phyloP scores from a whole-genome alignment of 306 rosid species.

The Arachis stenosperma region DNA sequence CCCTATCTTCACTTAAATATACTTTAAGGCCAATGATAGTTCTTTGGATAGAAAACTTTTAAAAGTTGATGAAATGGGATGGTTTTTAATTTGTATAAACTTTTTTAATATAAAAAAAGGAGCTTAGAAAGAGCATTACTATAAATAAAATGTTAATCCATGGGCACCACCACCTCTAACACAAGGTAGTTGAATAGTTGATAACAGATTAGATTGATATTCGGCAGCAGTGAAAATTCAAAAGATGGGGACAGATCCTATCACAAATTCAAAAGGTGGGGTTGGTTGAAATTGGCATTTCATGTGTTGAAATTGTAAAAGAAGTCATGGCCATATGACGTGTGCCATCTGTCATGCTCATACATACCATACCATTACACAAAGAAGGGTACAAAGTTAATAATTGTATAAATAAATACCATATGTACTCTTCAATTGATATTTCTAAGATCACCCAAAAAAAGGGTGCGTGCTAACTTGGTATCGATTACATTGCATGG shows the following conservation, averaged over 20 bases:
- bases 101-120: not conserved
- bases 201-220: slow-evolving; percentile 19
- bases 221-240: slow-evolving; percentile 9
- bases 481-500: too few species aligned
- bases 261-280: slow-evolving; percentile 45
- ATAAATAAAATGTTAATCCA: slow-evolving; percentile 7
- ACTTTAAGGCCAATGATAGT: slow-evolving; percentile 44
- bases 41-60: slow-evolving; percentile 44
- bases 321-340: slow-evolving; percentile 17
- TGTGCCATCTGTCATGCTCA: not conserved
- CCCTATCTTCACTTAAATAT: slow-evolving; percentile 12
- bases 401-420: too few species aligned
- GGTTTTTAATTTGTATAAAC: not conserved
- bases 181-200: slow-evolving; percentile 36
- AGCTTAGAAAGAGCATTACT: slow-evolving; percentile 27
- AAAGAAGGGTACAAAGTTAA: too few species aligned
- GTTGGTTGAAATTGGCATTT: slow-evolving; percentile 44
- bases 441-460: too few species aligned
- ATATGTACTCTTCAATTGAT: too few species aligned
- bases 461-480: too few species aligned
- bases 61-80: slow-evolving; percentile 38
- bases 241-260: slow-evolving; percentile 7
- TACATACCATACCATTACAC: too few species aligned
- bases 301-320: slow-evolving; percentile 16
- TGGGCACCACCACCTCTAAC: slow-evolving; percentile 8